Evolutionary conservation across 2,329 filamentous ascomycete genomes (phyloP), one percentile per base, ranked within the genome.

Genomic region (Aureobasidium sp.): DNA sequence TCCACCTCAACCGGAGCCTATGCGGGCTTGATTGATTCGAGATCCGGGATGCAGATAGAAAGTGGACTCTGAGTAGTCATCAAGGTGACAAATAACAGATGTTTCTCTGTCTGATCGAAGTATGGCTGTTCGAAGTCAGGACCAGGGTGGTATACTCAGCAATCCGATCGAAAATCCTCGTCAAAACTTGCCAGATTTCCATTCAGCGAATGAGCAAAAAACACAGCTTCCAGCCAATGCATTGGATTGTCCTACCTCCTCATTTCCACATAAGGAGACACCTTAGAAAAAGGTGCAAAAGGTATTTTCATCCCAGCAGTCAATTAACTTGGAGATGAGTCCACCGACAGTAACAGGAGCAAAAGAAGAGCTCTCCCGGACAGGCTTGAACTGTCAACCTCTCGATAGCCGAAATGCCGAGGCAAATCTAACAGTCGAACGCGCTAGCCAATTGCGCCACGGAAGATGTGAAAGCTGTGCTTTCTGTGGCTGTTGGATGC

Each of bases 361-460:
- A 7, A 29, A 47, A 47, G 15, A 16, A 10, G 16, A 29, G 44
- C 44, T 47, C 44, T 47, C 44, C 44, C 44, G 44, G 44, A 47
- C 44, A 47, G 44, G 44, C 44, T 47, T 47, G 44, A 47, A 47
- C 44, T 47, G 44, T 47, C 44, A 47, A 47, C 44, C 44, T 47
- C 44, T 47, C 44, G 44, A 47, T 47, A 47, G 44, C 44, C 13
- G 44, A 47, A 30, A 0, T 16, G 44, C 44, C 11, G 11, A 30
- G 3, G 47, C 47, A 49, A 5, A 47, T 30, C 27, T 47, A 54
- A 54, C 52, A 57, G 39, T 57, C 53, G 39, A 45, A 57, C 39
- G 53, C 53, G 29, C 39, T 57, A 57, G 53, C 52, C 52, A 57
- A 44, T 44, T 57, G 53, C 53, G 53, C 39, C 53, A 45, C 53